phyloP scores from a whole-genome alignment of 2,329 filamentous ascomycete genomes.

The Alternaria gansuensis region DNA sequence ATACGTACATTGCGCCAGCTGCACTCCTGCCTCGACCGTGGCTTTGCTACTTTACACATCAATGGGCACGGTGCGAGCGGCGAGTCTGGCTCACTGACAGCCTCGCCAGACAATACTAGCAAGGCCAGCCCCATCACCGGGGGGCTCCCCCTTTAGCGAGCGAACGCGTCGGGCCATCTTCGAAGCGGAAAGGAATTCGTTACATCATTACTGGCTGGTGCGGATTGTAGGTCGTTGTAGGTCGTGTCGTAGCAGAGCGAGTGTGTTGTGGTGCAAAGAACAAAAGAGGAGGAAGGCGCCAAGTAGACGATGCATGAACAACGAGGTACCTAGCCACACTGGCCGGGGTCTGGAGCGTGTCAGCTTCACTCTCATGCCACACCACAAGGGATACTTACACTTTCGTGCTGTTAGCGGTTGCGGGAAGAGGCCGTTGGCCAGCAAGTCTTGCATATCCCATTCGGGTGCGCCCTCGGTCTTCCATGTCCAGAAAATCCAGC shows the following conservation, averaged over 20 bases:
- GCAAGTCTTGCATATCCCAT: constrained; percentile 59
- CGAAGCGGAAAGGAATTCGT: constrained; percentile 35
- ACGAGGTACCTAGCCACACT: constrained; percentile 42
- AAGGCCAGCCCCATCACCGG: constrained; percentile 8
- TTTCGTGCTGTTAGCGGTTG: constrained; percentile 53
- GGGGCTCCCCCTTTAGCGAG: constrained; percentile 28
- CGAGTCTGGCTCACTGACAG: background rate
- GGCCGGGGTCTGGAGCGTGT: constrained; percentile 43
- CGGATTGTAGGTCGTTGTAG: too few species aligned
- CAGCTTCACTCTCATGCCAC: constrained; percentile 16
- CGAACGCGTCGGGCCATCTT: constrained; percentile 40
- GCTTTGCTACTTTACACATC: background rate
- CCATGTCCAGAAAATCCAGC: constrained; percentile 63
- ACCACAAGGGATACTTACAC: constrained; percentile 42
- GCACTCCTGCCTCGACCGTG: background rate
- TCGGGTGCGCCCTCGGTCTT: constrained; percentile 61
- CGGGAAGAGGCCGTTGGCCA: constrained; percentile 60
- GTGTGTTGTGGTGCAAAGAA: constrained; percentile 23
- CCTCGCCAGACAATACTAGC: constrained; percentile 2
- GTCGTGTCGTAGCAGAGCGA: constrained; percentile 25
- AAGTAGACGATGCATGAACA: constrained; percentile 5
- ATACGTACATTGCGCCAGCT: constrained; percentile 14
- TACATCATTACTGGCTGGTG: constrained; percentile 27
- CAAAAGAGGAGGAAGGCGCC: constrained; percentile 19
- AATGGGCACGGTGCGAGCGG: constrained; percentile 3